Conservation (phyloP, 2,329 filamentous ascomycete species). For the Aspergillus puulaauensis region DNA sequence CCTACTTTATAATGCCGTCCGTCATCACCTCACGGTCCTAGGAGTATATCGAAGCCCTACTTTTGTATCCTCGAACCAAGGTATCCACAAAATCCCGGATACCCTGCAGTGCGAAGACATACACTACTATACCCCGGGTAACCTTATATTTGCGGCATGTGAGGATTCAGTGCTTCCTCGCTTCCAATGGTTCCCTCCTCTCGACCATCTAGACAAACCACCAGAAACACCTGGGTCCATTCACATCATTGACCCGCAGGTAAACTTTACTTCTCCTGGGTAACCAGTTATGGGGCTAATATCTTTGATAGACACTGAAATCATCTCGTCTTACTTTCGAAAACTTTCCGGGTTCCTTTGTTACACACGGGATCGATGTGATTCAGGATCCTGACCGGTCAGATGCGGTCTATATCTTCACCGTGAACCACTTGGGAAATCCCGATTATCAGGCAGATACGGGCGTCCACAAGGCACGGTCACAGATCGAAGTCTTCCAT, state of each 20-base stretch:
- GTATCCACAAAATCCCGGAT: slow-evolving; percentile 47
- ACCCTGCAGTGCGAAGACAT: slow-evolving; percentile 62
- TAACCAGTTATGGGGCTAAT: not conserved
- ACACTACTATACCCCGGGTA: slow-evolving; percentile 52
- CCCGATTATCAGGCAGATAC: slow-evolving; percentile 31
- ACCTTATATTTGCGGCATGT: slow-evolving; percentile 58
- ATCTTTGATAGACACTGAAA: slow-evolving; percentile 42
- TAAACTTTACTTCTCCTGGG: slow-evolving; percentile 19
- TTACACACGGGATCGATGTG: slow-evolving; percentile 63
- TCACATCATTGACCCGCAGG: slow-evolving; percentile 56
- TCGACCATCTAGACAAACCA: slow-evolving; percentile 44
- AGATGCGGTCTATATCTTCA: slow-evolving; percentile 58
- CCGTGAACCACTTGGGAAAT: slow-evolving; percentile 60
- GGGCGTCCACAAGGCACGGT: slow-evolving; percentile 44
- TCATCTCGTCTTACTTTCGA: slow-evolving; percentile 49
- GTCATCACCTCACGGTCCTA: slow-evolving; percentile 17
- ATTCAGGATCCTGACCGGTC: slow-evolving; percentile 48
- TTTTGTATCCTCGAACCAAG: not conserved
- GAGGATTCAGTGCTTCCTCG: slow-evolving; percentile 46
- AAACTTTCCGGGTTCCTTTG: slow-evolving; percentile 54
- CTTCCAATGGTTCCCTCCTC: slow-evolving; percentile 54
- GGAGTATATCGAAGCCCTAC: slow-evolving; percentile 20
- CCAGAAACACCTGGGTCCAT: slow-evolving; percentile 29
- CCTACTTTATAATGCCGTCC: not conserved
- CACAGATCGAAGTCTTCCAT: slow-evolving; percentile 60